Evolutionary conservation across 2,329 filamentous ascomycete genomes (phyloP), one percentile per base, ranked within the genome.

Genomic region (Exophiala viscosa): DNA sequence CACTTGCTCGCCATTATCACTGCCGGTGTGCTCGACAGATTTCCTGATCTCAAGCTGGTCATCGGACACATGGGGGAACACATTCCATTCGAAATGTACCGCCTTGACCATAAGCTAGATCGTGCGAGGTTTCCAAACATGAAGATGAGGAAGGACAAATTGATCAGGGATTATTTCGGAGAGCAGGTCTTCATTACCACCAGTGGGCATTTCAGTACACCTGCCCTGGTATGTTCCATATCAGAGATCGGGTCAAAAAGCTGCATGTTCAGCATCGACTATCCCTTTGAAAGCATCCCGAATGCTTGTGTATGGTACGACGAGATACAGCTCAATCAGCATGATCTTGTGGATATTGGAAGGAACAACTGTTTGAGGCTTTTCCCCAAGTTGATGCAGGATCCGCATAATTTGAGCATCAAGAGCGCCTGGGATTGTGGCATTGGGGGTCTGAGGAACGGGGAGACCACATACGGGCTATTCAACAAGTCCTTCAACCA

Each of bases 11-110:
- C 57, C n/a, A 68, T 84, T 1, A 82, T 72, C 56, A 73, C 76
- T 1, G 67, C 71, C 1, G 79, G 79, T 1, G 58, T 82, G 1
- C 84, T 84, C 55, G 80, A 83, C 61, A 67, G 70, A 4, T 77
- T 74, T 45, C 79, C 80, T 0, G 66, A 63, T 20, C 61, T 84
- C 7, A 82, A 82, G 61, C 68, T 84, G 34, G 67, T 83, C 2
- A 62, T 81, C 18, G 76, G 76, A 0, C 77, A 81, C 64, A 71
- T 78, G 68, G 71, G 76, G 14, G 73, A 76, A 67, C 68, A 76
- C 70, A 56, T 83, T 0, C 80, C 80, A 0, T 80, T 76, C 44
- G 73, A 78, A 64, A 65, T 83, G 9, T 49, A 65, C 50, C 52
- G 55, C 2, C 55, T 54, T 9, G 44, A 49, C 20, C 52, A 55